A percentile compares a stretch with the other conserved stretches of the same genome.
Conservation (phyloP, 2,329 filamentous ascomycete species). For the Leptosphaerulina australis region DNA sequence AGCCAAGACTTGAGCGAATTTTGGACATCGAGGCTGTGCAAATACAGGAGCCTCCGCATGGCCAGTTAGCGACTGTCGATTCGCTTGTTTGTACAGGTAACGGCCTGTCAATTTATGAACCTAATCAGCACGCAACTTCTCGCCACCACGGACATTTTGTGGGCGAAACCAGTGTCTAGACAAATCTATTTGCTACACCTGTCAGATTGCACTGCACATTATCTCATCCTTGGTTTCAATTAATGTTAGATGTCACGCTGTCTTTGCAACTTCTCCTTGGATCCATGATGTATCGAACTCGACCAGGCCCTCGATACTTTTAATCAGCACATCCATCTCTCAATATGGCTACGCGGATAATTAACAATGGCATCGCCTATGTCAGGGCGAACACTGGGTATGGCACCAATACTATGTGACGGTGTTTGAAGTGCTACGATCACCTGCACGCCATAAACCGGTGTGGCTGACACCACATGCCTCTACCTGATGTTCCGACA, state of each 20-base stretch:
- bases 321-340: not conserved
- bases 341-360: not conserved
- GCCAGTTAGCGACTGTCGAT: not conserved
- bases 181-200: not conserved
- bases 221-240: conserved; percentile 4
- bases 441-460: not conserved
- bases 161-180: not conserved
- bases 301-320: not conserved
- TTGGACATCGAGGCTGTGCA: conserved; percentile 19
- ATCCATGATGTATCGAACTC: not conserved
- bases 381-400: not conserved
- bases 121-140: not conserved
- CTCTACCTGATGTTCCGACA: not conserved
- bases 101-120: not conserved
- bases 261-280: not conserved
- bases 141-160: not conserved
- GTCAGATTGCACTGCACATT: not conserved
- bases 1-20: conserved; percentile 16
- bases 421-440: not conserved
- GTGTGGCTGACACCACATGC: not conserved
- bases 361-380: not conserved
- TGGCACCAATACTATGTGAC: not conserved
- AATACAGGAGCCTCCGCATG: conserved; percentile 13
- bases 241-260: not conserved
- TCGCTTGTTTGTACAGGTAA: not conserved